Base-by-base conservation (phyloP, 257 asterid genomes). In the Rubia yunnanensis region DNA sequence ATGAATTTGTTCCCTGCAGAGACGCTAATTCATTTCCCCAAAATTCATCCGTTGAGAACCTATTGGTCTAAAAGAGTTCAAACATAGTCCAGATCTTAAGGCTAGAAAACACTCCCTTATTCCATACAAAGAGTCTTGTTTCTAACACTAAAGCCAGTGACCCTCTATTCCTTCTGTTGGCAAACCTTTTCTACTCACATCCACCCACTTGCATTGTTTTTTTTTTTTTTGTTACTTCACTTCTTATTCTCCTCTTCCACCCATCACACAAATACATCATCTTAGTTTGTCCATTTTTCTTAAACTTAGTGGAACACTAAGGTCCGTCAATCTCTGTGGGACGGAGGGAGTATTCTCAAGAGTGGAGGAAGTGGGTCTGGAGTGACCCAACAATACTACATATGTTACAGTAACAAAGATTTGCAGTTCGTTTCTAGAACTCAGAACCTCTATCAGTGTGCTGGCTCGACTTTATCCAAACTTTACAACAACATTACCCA, bases 21-120 rank as follows among this genome's bases (percentile, higher is more conserved):
- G 65, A 60, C 18, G n/a, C 23, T 60, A 18, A 32, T 17, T 58
- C 64, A 59, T 31, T 59, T 59, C 32, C 64, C 27, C 31, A 23
- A 44, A 59, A 15, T 60, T 32, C 18, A 61, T 10, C 14, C 10
- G 5, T 8, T 36, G 10, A 14, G 14, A 60, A 27, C 62, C 31
- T 27, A 27, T 27, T 10, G 36, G 38, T 57, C 36, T 20, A 10
- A 27, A 58, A 57, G 2, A 0, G 3, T 23, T 26, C 32, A 3
- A 26, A 14, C 6, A 55, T 27, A 8, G 35, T 20, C 31, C 31
- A 57, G 18, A 57, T 57, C 36, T 11, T 27, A 17, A 28, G 39
- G 39, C 28, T 34, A 13, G 22, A 32, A 60, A 15, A 58, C 7
- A 34, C 36, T 6, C 36, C 36, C 36, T 6, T 32, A 3, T 32